Evolutionary conservation across 2,329 filamentous ascomycete species (phyloP), one percentile per base, ranked within the genome.

Genomic region (Pestalotiopsis sp.): DNA sequence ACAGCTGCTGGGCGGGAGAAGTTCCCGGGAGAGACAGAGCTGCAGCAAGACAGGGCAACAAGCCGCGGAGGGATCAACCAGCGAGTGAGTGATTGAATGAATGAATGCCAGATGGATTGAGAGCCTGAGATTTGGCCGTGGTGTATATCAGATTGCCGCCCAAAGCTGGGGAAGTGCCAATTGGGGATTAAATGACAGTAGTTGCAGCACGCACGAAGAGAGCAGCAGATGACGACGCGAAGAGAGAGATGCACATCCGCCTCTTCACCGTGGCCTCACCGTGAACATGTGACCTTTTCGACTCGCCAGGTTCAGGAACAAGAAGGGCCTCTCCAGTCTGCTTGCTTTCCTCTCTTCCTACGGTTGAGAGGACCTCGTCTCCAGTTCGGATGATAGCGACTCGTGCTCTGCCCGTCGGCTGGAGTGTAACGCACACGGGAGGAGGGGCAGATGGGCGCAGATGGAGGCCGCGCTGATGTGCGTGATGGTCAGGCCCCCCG

Each of bases 1-100:
- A 59, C 52, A n/a, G 44, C 40, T 61, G 62, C 61, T 68, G 63
- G 66, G 39, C 38, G 60, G 66, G 62, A 60, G 55, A 59, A 35
- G 24, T 59, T 26, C 35, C 64, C 40, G 61, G 38, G 38, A 55
- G 35, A 35, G 39, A 52, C 59, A 44, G 20, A 44, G 20, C 61
- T 55, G 61, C 39, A 55, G 39, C 35, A 22, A n/a, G 44, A 52
- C 44, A 52, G 44, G 20, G 61, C n/a, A 64, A 52, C 61, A 48
- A 39, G 38, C n/a, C 22, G 39, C 35, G 24, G 52, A 13, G 22
- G 40, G 30, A 35, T 35, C 30, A 35, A 35, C 22, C 20, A 38
- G 22, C 14, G 59, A 62, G 22, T 35, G 26, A 35, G 24, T 30
- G 55, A 11, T 4, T 30, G 24, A 6, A 57, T 24, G 55, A 13